Percentiles rank a stretch among this genome's conserved stretches.
These are phyloP conservation scores for Kappamyces sp. DNA, from an alignment of 192 early-diverging fungal genomes.

Conservation along the genomic window DNA sequence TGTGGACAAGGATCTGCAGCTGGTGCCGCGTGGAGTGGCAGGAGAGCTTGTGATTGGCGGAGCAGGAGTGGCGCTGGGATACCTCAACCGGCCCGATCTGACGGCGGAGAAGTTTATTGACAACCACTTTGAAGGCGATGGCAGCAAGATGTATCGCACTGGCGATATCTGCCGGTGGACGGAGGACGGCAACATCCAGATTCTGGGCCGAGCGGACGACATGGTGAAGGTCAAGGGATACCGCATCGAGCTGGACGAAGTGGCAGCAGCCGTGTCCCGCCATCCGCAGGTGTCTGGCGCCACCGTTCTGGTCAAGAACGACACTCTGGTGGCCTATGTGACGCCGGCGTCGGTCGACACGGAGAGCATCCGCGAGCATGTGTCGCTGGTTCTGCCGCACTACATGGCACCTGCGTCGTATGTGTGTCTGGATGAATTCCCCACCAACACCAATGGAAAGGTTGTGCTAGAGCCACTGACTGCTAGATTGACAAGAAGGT, in stretches of 20 bases:
- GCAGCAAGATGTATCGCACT: constrained; percentile 21
- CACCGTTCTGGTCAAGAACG: constrained; percentile 22
- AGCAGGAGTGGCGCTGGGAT: constrained; percentile 31
- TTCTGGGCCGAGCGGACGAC: constrained; percentile 29
- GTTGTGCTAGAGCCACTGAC: background rate
- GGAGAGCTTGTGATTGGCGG: constrained; percentile 44
- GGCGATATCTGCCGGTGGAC: constrained; percentile 18
- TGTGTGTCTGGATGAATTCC: constrained; percentile 20
- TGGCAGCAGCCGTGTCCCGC: constrained; percentile 13
- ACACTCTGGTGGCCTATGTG: constrained; percentile 25
- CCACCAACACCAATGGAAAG: constrained; percentile 28
- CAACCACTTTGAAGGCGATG: constrained; percentile 19
- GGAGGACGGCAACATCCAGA: constrained; percentile 12
- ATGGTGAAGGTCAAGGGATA: constrained; percentile 38
- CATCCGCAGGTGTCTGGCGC: constrained; percentile 18
- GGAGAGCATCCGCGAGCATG: constrained; percentile 1
- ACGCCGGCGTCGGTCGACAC: constrained; percentile 16
- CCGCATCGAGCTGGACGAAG: constrained; percentile 31
- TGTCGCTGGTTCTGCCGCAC: constrained; percentile 13
- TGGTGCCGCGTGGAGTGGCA: constrained; percentile 28
- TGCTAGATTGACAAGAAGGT: constrained; percentile 13
- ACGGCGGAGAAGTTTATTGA: constrained; percentile 30
- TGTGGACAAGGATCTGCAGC: constrained; percentile 23
- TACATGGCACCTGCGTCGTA: constrained; percentile 30
- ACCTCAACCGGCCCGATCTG: constrained; percentile 32